These are phyloP conservation scores for Lepidium aucheri DNA, from an alignment of 345 rosid genomes.

Conservation along the genomic window DNA sequence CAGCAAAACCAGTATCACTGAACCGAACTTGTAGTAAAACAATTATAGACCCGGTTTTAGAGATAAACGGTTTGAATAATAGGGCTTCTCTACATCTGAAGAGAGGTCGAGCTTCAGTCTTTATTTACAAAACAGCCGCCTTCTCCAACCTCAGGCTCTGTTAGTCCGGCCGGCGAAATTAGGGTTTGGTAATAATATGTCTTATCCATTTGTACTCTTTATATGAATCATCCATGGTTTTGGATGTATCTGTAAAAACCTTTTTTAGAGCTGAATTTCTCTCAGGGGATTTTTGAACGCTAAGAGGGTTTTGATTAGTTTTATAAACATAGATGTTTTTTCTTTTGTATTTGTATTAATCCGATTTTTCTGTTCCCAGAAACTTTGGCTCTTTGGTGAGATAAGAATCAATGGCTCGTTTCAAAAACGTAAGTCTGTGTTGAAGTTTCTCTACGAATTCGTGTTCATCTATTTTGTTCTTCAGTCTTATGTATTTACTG, in stretches of 20 bases:
- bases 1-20: neutral
- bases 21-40: neutral
- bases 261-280: neutral
- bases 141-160: neutral
- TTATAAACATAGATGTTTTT: neutral
- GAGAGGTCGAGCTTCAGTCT: neutral
- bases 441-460: neutral
- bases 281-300: neutral
- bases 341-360: slow-evolving; percentile 1
- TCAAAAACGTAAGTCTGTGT: slow-evolving; percentile 31
- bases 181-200: slow-evolving; percentile 10
- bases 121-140: slow-evolving; percentile 15
- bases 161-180: slow-evolving; percentile 11
- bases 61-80: slow-evolving; percentile 14
- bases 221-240: neutral
- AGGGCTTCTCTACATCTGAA: slow-evolving; percentile 14
- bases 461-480: neutral
- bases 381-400: neutral
- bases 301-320: neutral
- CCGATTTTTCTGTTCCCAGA: neutral
- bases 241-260: neutral
- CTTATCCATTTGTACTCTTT: neutral
- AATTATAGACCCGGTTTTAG: neutral
- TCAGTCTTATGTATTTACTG: neutral
- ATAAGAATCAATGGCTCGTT: slow-evolving; percentile 34